Conservation (phyloP, 495 filamentous ascomycete species). For the Trichocladium antarcticum region DNA sequence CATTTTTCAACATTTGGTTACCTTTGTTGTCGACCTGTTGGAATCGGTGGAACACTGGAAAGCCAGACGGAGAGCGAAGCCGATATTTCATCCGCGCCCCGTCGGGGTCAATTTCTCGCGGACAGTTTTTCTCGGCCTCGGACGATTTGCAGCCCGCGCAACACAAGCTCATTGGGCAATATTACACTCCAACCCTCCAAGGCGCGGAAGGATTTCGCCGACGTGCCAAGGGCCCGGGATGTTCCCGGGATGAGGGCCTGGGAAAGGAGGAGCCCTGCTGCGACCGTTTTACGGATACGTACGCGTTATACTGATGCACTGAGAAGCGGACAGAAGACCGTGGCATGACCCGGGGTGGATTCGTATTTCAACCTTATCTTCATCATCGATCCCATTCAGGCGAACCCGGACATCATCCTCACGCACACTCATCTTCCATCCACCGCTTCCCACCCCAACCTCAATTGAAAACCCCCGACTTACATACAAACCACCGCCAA, state of each 20-base stretch:
- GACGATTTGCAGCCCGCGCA: not conserved
- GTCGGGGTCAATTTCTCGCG: not conserved
- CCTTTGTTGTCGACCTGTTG: too few species aligned
- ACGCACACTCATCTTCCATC: not conserved
- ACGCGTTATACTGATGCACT: too few species aligned
- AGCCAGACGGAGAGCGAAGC: not conserved
- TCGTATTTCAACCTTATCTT: not conserved
- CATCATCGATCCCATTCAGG: not conserved
- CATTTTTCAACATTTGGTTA: too few species aligned
- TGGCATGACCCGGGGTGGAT: not conserved
- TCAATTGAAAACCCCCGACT: not conserved
- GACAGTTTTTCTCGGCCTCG: conserved; percentile 6
- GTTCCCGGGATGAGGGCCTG: too few species aligned
- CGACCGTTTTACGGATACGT: not conserved
- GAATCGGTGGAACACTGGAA: too few species aligned
- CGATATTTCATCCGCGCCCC: too few species aligned
- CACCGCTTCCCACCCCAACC: not conserved
- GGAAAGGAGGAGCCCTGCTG: too few species aligned
- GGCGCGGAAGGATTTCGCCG: not conserved
- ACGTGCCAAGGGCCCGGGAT: too few species aligned
- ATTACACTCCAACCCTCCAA: not conserved
- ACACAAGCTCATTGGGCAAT: not conserved
- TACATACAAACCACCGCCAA: conserved; percentile 5
- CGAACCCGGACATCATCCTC: not conserved
- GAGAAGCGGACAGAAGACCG: conserved; percentile 3